Base-by-base conservation (phyloP, 306 rosid species). In the Dryas alaskensis region DNA sequence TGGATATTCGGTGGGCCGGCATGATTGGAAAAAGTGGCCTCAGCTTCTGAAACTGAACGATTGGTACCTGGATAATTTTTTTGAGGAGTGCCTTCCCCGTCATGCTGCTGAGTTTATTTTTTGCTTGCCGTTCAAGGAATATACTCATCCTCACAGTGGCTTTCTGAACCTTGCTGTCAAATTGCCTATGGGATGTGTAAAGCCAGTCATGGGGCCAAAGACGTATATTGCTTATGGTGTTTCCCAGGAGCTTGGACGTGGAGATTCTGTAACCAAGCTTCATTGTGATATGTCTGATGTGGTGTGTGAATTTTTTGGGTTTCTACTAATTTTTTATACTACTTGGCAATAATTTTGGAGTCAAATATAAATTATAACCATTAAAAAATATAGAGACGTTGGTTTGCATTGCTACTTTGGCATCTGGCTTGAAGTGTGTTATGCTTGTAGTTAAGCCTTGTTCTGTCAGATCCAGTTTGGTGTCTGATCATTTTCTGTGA, bases 121-220 rank as follows among this genome's bases (percentile, higher is more conserved):
- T 69, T 88, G 84, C 78, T 87, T 92, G 75, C 98, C 96, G 1
- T 92, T 78, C 61, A 86, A 89, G 84, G 93, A 86, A 65, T 92
- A 88, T 52, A 88, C 98, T 17, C 86, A 92, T 83, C 94, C 96
- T 52, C 71, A 19, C 27, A 25, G 9, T 2, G 94, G 89, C 65
- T 44, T 67, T 58, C 73, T 90, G 66, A 92, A 92, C 78, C 80
- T 90, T 61, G 88, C 90, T 70, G 83, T 78, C 37, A 82, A 68
- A 70, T 62, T 87, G 76, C 89, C 96, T 0, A 0, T 14, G 0
- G 0, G 6, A 0, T 50, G 61, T 52, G 48, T 86, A 45, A 86
- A 91, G 81, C 96, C 96, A 22, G 97, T 90, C 63, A 87, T 93
- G 88, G 98, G 93, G 31, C 97, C 97, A 2, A 93, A 86, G 79